phyloP scores from a whole-genome alignment of 139 green algal species.

The Chloropicon primus region DNA sequence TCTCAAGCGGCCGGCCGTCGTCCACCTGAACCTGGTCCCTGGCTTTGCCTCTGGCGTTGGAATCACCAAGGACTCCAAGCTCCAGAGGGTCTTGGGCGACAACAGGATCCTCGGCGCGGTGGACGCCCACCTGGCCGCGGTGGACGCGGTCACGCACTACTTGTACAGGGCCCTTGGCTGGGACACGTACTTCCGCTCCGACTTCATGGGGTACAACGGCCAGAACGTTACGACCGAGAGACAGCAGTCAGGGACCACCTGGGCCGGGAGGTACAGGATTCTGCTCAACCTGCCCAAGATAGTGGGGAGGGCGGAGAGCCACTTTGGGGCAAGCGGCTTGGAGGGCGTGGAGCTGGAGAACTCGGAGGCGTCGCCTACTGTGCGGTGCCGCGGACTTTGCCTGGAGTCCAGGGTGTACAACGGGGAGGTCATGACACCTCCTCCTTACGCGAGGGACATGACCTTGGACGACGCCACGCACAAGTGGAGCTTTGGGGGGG shows the following conservation, averaged over 20 bases:
- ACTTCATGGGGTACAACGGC: not conserved
- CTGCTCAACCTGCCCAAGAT: not conserved
- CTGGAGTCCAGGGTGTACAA: slow-evolving; percentile 13
- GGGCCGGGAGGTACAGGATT: not conserved
- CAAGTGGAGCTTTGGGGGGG: not conserved
- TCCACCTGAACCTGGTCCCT: slow-evolving; percentile 5
- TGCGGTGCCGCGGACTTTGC: not conserved
- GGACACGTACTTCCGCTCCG: not conserved
- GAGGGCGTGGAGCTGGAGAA: slow-evolving; percentile 8
- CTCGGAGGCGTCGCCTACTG: not conserved
- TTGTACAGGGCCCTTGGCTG: slow-evolving; percentile 5
- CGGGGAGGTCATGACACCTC: slow-evolving; percentile 10
- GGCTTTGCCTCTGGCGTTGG: not conserved
- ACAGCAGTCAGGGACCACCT: not conserved
- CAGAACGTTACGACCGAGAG: not conserved
- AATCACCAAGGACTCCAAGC: not conserved
- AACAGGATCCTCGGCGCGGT: not conserved
- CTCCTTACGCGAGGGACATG: slow-evolving; percentile 2
- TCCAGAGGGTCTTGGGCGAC: not conserved
- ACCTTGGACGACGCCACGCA: not conserved
- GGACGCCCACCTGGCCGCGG: not conserved
- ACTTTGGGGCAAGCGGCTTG: not conserved
- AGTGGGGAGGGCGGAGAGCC: not conserved
- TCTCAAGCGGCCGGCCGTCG: not conserved
- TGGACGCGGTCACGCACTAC: slow-evolving; percentile 3